Conservation (phyloP, 768 basidiomycete species). For the Podaxis sp. region DNA sequence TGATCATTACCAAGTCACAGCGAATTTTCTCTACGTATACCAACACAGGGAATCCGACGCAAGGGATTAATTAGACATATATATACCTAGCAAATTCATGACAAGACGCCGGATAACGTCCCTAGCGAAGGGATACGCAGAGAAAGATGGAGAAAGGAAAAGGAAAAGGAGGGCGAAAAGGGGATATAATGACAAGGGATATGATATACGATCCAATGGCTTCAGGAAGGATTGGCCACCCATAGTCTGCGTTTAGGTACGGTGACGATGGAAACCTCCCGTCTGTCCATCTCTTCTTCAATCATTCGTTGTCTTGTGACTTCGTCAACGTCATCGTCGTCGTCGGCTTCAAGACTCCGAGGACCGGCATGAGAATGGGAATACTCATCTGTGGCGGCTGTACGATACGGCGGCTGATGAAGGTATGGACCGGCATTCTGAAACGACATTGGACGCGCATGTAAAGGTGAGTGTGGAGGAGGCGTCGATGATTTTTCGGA, state of each 20-base stretch:
- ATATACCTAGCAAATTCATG: conserved; percentile 4
- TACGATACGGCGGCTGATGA: conserved; percentile 59
- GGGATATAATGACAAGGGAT: neutral
- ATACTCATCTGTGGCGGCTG: conserved; percentile 38
- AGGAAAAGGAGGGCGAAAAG: neutral
- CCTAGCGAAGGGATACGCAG: neutral
- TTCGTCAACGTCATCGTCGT: conserved; percentile 74
- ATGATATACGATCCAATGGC: neutral
- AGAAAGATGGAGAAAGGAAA: neutral
- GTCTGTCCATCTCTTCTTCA: conserved; percentile 78
- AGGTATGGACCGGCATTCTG: conserved; percentile 59
- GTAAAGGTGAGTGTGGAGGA: conserved; percentile 13
- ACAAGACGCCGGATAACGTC: neutral
- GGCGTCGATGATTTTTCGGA: conserved; percentile 30
- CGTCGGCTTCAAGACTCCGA: conserved; percentile 50
- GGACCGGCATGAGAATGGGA: conserved; percentile 37
- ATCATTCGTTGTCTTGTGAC: conserved; percentile 70
- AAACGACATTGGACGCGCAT: neutral
- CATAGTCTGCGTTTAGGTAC: conserved; percentile 72
- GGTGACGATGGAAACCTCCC: conserved; percentile 82
- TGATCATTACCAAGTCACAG: neutral
- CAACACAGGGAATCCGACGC: conserved; percentile 9
- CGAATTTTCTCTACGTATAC: conserved; percentile 6
- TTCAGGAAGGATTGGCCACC: conserved; percentile 66
- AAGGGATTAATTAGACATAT: conserved; percentile 14